Percentiles rank a stretch among this genome's conserved stretches.
phyloP scores from a whole-genome alignment of 176 grass and related monocot species.

The Carex cristatella region DNA sequence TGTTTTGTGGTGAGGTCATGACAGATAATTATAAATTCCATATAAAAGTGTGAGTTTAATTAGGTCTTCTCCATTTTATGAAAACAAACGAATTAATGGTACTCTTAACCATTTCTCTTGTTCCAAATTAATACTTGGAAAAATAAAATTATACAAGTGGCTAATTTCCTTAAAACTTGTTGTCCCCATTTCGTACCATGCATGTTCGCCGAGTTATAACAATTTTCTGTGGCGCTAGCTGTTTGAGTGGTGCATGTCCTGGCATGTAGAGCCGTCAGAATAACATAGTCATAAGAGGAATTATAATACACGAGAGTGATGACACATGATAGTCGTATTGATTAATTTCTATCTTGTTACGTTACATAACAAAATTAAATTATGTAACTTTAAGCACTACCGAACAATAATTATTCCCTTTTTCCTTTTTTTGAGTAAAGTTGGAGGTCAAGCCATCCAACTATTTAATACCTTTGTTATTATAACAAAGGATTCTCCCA shows the following conservation, averaged over 20 bases:
- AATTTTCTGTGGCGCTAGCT: not conserved
- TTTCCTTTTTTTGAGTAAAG: too few species aligned
- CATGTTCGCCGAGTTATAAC: not conserved
- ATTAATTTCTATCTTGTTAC: not conserved
- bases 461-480: too few species aligned
- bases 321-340: not conserved
- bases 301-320: not conserved
- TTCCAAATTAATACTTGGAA: too few species aligned
- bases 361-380: not conserved
- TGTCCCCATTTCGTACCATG: not conserved
- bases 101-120: not conserved
- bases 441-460: too few species aligned
- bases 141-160: not conserved
- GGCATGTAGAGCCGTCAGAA: not conserved
- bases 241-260: not conserved
- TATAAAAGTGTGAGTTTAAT: not conserved
- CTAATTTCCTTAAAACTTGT: not conserved
- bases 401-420: not conserved
- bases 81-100: not conserved
- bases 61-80: not conserved
- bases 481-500: too few species aligned
- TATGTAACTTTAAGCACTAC: not conserved
- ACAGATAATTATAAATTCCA: not conserved
- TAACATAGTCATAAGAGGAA: not conserved
- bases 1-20: not conserved